These are phyloP conservation scores for Thymus quinquecostatus DNA, from an alignment of 257 asterid species.

Conservation along the genomic window DNA sequence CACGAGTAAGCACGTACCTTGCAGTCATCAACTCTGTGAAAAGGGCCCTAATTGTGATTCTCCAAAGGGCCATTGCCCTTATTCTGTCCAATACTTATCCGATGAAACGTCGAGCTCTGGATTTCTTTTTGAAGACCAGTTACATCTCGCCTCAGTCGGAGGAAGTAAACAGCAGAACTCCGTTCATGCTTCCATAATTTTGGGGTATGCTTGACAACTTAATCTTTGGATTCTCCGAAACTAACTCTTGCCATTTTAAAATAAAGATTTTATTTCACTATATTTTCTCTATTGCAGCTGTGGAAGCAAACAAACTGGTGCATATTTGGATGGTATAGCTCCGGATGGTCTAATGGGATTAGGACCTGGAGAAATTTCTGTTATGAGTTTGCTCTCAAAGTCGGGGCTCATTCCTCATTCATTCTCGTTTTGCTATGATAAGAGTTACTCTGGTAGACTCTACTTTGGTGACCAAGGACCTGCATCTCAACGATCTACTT, in stretches of 20 bases:
- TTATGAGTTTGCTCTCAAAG: slow-evolving; percentile 76
- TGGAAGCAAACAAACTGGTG: slow-evolving; percentile 83
- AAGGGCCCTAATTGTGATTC: slow-evolving; percentile 50
- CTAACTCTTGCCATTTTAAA: slow-evolving; percentile 10
- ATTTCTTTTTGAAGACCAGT: slow-evolving; percentile 67
- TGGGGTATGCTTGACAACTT: slow-evolving; percentile 52
- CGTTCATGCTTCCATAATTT: slow-evolving; percentile 52
- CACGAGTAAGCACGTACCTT: slow-evolving; percentile 65
- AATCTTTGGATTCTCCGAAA: neutral
- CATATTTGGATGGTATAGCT: slow-evolving; percentile 72
- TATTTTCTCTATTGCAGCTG: slow-evolving; percentile 53
- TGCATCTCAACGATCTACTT: slow-evolving; percentile 56
- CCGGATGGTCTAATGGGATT: slow-evolving; percentile 87
- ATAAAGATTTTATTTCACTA: neutral
- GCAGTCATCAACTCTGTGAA: slow-evolving; percentile 71
- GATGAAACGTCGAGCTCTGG: slow-evolving; percentile 78
- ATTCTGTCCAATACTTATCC: slow-evolving; percentile 51
- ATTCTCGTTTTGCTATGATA: slow-evolving; percentile 77
- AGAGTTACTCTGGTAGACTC: slow-evolving; percentile 71
- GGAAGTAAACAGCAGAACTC: slow-evolving; percentile 45
- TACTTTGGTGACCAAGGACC: slow-evolving; percentile 84
- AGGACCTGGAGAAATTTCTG: slow-evolving; percentile 79
- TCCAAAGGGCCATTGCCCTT: slow-evolving; percentile 74
- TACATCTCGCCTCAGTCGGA: slow-evolving; percentile 59
- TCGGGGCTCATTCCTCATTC: slow-evolving; percentile 74